These are phyloP conservation scores for Ligustrum vulgare DNA, from an alignment of 257 asterid genomes.

Conservation along the genomic window DNA sequence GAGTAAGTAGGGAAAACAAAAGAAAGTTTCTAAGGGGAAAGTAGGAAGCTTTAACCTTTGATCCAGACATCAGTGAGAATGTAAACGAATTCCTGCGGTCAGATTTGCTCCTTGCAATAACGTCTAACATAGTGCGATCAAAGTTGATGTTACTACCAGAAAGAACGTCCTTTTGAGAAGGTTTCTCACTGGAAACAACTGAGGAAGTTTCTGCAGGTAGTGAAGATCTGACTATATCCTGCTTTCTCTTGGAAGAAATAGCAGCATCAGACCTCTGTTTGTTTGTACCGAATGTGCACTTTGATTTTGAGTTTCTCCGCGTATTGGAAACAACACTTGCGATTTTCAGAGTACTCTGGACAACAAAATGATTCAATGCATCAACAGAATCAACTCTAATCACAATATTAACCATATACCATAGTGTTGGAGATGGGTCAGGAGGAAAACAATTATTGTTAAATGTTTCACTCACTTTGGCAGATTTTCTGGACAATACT, in stretches of 20 bases:
- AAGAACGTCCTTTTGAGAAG: conserved; percentile 38
- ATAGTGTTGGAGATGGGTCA: conserved; percentile 2
- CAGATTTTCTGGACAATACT: conserved; percentile 46
- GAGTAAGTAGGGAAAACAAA: conserved; percentile 21
- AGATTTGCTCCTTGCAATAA: conserved; percentile 46
- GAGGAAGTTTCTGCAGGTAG: conserved; percentile 39
- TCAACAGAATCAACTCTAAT: conserved; percentile 4
- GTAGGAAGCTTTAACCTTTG: conserved; percentile 50
- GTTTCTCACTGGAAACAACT: conserved; percentile 38
- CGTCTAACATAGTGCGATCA: conserved; percentile 19
- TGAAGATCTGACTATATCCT: conserved; percentile 39
- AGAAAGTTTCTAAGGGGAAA: background rate
- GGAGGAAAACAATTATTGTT: conserved; percentile 12
- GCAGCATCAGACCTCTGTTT: conserved; percentile 40
- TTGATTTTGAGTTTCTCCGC: conserved; percentile 45
- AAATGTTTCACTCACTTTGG: conserved; percentile 49
- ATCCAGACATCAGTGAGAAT: conserved; percentile 58
- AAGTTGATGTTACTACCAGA: conserved; percentile 32
- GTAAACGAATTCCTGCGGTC: conserved; percentile 80
- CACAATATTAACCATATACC: conserved; percentile 9
- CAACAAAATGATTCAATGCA: conserved; percentile 16
- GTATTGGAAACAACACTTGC: conserved; percentile 31
- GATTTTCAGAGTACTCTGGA: conserved; percentile 47
- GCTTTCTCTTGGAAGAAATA: conserved; percentile 52
- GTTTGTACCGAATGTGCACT: conserved; percentile 31